Percentiles rank a stretch among this genome's conserved stretches.
phyloP scores from a whole-genome alignment of 1,284 basidiomycete genomes.

The Lentinula novae-zelandiae region DNA sequence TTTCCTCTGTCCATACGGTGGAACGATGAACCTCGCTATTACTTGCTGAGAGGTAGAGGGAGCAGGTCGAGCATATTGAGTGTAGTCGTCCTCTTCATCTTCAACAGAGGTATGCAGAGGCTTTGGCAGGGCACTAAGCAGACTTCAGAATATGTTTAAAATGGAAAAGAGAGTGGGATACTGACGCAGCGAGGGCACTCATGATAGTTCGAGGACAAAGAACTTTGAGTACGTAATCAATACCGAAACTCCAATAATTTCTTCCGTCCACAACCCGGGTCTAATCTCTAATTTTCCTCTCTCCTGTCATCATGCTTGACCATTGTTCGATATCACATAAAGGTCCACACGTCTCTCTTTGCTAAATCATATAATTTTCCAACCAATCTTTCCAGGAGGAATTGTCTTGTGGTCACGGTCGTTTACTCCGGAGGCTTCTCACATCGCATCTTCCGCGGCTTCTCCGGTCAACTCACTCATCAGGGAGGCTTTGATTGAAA shows the following conservation, averaged over 20 bases:
- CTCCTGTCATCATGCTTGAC: slow-evolving; percentile 63
- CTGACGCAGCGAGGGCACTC: slow-evolving; percentile 61
- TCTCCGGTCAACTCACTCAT: slow-evolving; percentile 91
- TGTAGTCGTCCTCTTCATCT: slow-evolving; percentile 55
- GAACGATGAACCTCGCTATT: slow-evolving; percentile 53
- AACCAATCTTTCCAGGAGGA: slow-evolving; percentile 57
- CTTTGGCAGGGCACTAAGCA: slow-evolving; percentile 56
- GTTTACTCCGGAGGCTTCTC: slow-evolving; percentile 81
- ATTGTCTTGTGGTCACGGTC: slow-evolving; percentile 91
- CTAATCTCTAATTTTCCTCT: background rate
- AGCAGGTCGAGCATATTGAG: slow-evolving; percentile 26
- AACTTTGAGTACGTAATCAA: background rate
- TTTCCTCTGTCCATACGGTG: slow-evolving; percentile 80
- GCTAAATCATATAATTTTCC: background rate
- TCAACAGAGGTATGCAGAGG: slow-evolving; percentile 55
- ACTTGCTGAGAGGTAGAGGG: slow-evolving; percentile 39
- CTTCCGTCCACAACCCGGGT: background rate
- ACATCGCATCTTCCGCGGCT: slow-evolving; percentile 68
- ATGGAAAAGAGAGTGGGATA: slow-evolving; percentile 15
- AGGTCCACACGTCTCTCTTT: slow-evolving; percentile 39
- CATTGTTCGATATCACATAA: slow-evolving; percentile 90
- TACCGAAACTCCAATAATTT: background rate
- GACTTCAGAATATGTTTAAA: background rate
- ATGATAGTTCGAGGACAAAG: slow-evolving; percentile 30
- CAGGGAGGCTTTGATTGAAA: slow-evolving; percentile 87